Percentiles rank a stretch among this genome's conserved stretches.
phyloP scores from a whole-genome alignment of 2,329 filamentous ascomycete species.

The Colletotrichum sp. region DNA sequence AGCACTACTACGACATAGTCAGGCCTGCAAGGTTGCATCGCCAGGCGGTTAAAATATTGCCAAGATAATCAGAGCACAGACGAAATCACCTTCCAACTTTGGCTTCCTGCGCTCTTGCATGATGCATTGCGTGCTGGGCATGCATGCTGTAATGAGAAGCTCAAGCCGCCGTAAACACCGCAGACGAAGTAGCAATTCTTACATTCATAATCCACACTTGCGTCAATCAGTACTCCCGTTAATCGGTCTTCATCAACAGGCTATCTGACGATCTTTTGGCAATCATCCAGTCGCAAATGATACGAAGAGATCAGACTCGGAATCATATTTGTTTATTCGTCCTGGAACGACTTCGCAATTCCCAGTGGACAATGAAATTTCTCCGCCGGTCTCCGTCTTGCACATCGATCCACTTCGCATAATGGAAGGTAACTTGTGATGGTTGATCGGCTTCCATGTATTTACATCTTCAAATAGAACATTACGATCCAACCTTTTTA shows the following conservation, averaged over 20 bases:
- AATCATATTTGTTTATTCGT: neutral
- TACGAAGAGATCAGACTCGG: neutral
- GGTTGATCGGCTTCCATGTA: neutral
- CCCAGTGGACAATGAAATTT: neutral
- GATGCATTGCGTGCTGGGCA: neutral
- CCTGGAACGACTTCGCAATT: neutral
- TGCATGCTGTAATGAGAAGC: neutral
- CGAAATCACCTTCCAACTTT: neutral
- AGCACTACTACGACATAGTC: neutral
- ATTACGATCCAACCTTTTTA: neutral
- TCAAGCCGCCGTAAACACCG: neutral
- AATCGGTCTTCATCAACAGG: neutral
- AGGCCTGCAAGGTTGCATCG: neutral
- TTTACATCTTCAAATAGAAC: fast-evolving
- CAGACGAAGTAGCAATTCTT: neutral
- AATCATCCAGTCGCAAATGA: neutral
- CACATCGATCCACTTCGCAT: neutral
- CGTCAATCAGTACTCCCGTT: neutral
- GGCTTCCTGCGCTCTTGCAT: neutral
- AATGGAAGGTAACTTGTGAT: neutral
- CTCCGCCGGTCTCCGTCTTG: neutral
- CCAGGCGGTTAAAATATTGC: neutral
- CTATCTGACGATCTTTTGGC: neutral
- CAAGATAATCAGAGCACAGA: neutral
- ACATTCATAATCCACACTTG: neutral